phyloP scores from a whole-genome alignment of 805 yeast species.

The Blastobotrys robertii region DNA sequence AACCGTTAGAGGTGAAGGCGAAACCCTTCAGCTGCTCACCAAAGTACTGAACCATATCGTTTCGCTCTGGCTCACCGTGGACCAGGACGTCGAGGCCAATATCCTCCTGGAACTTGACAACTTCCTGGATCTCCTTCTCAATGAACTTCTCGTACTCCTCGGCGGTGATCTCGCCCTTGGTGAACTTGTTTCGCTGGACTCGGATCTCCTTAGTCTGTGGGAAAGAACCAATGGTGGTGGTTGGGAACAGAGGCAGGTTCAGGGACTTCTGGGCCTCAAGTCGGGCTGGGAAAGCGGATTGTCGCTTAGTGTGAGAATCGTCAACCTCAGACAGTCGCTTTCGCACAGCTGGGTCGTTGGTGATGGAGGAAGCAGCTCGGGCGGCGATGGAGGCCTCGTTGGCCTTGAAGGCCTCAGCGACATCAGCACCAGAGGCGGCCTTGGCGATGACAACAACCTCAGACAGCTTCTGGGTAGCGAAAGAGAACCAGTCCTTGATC shows the following conservation, averaged over 20 bases:
- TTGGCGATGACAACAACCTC: slow-evolving; percentile 91
- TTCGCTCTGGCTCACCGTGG: slow-evolving; percentile 99
- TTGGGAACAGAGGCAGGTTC: slow-evolving; percentile 98
- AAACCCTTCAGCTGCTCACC: slow-evolving; percentile 99
- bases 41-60: slow-evolving; percentile 99
- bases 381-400: slow-evolving; percentile 80
- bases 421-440: slow-evolving; percentile 62
- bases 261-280: slow-evolving; percentile 80
- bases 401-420: slow-evolving; percentile 65
- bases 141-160: slow-evolving; percentile 95
- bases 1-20: slow-evolving; percentile 97
- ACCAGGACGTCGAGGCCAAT: slow-evolving; percentile 96
- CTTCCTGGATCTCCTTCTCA: slow-evolving; percentile 90
- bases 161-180: slow-evolving; percentile 92
- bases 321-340: slow-evolving; percentile 66
- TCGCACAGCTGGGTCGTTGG: slow-evolving; percentile 86
- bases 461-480: slow-evolving; percentile 89
- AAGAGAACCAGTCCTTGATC: slow-evolving; percentile 96
- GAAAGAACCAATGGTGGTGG: slow-evolving; percentile 99
- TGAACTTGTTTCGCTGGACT: slow-evolving; percentile 94
- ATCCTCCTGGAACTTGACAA: slow-evolving; percentile 98
- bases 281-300: slow-evolving; percentile 78
- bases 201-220: slow-evolving; percentile 99
- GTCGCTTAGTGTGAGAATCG: slow-evolving; percentile 66
- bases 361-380: slow-evolving; percentile 77